Percentiles rank a stretch among this genome's conserved stretches.
Conservation (phyloP, 2,329 filamentous ascomycete genomes). For the Fusarium virguliforme region DNA sequence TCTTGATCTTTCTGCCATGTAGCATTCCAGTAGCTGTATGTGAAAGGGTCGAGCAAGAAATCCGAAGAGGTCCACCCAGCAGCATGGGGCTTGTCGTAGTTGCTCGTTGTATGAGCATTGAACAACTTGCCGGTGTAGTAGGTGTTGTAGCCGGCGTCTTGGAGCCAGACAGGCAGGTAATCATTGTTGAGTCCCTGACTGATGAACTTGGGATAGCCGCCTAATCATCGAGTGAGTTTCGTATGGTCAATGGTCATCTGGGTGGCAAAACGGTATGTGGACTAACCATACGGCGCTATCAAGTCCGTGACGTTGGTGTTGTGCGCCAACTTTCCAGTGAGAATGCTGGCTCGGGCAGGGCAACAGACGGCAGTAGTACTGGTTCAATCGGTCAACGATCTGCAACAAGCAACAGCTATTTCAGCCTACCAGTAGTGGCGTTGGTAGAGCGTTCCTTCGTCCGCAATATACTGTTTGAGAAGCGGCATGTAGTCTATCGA, state of each 20-base stretch:
- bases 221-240: background rate
- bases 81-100: constrained; percentile 71
- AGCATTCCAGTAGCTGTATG: constrained; percentile 19
- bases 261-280: no score
- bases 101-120: constrained; percentile 73
- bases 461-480: no score
- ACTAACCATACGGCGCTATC: constrained; percentile 63
- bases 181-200: constrained; percentile 74
- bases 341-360: constrained; percentile 74
- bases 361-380: constrained; percentile 74
- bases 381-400: no score
- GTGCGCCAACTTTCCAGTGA: constrained; percentile 76
- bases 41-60: constrained; percentile 21
- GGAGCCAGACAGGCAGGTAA: constrained; percentile 76
- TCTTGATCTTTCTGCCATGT: constrained; percentile 4
- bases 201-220: constrained; percentile 68
- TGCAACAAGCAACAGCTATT: background rate
- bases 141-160: constrained; percentile 76
- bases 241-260: no score
- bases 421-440: constrained; percentile 69
- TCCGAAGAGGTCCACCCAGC: background rate
- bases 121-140: constrained; percentile 81
- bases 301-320: constrained; percentile 78
- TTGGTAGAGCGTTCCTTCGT: constrained; percentile 68
- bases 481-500: no score